Percentiles rank a stretch among this genome's conserved stretches.
phyloP scores from a whole-genome alignment of 1,284 basidiomycete species.

The Leccinum huronense region DNA sequence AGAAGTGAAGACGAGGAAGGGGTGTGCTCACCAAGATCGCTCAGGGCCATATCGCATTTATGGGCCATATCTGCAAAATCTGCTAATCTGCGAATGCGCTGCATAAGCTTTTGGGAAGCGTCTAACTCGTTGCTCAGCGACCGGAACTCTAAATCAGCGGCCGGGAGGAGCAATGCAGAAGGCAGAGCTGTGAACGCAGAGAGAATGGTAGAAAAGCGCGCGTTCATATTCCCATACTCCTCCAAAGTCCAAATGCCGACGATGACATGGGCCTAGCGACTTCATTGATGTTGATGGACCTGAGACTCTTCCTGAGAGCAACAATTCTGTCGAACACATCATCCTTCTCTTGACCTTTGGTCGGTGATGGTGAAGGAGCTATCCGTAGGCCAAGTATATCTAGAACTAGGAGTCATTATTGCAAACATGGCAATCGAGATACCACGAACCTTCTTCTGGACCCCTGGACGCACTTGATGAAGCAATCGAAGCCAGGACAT shows the following conservation, averaged over 20 bases:
- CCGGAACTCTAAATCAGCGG: conserved; percentile 54
- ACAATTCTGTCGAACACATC: conserved; percentile 44
- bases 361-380: conserved; percentile 34
- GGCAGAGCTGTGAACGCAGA: conserved; percentile 51
- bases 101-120: conserved; percentile 48
- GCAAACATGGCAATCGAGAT: conserved; percentile 6
- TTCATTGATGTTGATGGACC: conserved; percentile 59
- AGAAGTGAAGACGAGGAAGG: too few species aligned
- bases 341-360: conserved; percentile 36
- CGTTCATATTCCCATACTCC: conserved; percentile 44
- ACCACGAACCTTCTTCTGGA: conserved; percentile 29
- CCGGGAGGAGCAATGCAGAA: conserved; percentile 37
- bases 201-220: conserved; percentile 47
- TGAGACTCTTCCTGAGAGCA: conserved; percentile 55
- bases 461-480: background rate
- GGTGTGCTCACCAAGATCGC: conserved; percentile 48
- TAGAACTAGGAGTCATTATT: conserved; percentile 24
- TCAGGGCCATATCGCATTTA: conserved; percentile 69
- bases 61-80: conserved; percentile 48
- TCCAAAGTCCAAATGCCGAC: conserved; percentile 42
- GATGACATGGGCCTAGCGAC: conserved; percentile 43
- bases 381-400: conserved; percentile 59
- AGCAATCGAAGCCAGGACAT: background rate
- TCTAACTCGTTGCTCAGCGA: conserved; percentile 60
- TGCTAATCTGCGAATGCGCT: conserved; percentile 52